Evolutionary conservation across 2,329 filamentous ascomycete species (phyloP), one percentile per base, ranked within the genome.

Genomic region (Catunica adiposa): DNA sequence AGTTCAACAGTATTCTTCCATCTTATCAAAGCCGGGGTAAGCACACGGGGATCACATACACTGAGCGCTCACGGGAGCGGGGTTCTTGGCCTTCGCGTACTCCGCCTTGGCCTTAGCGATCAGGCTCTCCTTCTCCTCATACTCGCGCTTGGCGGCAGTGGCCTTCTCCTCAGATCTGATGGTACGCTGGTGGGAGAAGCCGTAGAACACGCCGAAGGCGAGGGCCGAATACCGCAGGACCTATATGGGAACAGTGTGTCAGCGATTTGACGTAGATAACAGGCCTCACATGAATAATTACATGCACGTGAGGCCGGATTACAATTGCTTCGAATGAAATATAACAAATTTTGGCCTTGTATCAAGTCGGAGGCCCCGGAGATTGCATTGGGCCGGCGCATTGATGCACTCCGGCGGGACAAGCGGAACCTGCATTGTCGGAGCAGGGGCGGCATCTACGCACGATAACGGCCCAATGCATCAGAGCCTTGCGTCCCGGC

Each of bases 161-260:
- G 78, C 72, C 72, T 82, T 85, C 66, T 89, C 81, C 65, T 78
- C 71, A 57, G 85, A 71, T 63, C 74, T 83, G 70, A 98, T 84
- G 60, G 80, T 79, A 67, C 84, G 77, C 76, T 98, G 92, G 76
- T 95, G 90, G 72, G 83, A 86, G 76, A 95, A 82, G 70, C 92
- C 92, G 76, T 98, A 98, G 74, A 95, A 83, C 68, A 97, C 75
- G 69, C 92, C 92, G 66, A 88, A 77, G 67, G 83, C 86, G 63
- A 98, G 86, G 68, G 89, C 89, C 67, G 89, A 90, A 79, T 90
- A 98, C 73, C 92, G 89, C 71, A 97, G 80, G 71, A 98, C 90
- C 92, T 98, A 71, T 47, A 31, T 14, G 44, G 15, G 15, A 25
- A 22, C 3, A 26, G 26, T 48, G 26, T 48, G 44, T 48, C 44